These are phyloP conservation scores for Grosmannia serpens DNA, from an alignment of 2,329 filamentous ascomycete species.

Conservation along the genomic window DNA sequence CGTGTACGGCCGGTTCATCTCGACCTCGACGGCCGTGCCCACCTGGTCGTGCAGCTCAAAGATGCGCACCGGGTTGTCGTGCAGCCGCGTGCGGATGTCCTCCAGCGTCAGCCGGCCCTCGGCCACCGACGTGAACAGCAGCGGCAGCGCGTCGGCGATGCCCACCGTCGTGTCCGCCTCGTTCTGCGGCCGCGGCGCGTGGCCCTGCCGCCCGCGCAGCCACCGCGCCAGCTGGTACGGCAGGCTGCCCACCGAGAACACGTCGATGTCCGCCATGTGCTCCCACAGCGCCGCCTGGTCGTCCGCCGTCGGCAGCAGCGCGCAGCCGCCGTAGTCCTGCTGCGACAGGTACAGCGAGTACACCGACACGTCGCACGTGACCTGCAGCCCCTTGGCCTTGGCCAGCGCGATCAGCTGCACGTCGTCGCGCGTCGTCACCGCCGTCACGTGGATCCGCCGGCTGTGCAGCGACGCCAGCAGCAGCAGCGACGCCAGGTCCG, in stretches of 20 bases:
- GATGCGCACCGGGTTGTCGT: conserved; percentile 70
- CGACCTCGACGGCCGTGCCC: conserved; percentile 62
- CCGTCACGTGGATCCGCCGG: conserved; percentile 69
- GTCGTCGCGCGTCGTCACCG: conserved; percentile 70
- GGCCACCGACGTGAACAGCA: conserved; percentile 64
- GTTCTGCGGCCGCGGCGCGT: conserved; percentile 23
- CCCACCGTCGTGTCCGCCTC: conserved; percentile 44
- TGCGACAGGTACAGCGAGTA: conserved; percentile 67
- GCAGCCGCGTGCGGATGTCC: conserved; percentile 58
- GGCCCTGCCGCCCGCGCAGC: conserved; percentile 22
- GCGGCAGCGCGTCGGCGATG: conserved; percentile 61
- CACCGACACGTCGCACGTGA: conserved; percentile 74
- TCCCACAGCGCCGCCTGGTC: conserved; percentile 69
- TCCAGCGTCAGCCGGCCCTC: conserved; percentile 64
- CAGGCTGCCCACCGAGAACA: conserved; percentile 68
- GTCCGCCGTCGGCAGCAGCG: conserved; percentile 51
- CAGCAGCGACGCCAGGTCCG: conserved; percentile 69
- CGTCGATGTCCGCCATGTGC: conserved; percentile 59
- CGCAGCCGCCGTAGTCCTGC: conserved; percentile 56
- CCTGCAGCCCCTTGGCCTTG: conserved; percentile 71
- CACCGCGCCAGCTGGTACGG: conserved; percentile 62
- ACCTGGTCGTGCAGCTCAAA: conserved; percentile 73
- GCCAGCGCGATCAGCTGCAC: conserved; percentile 65
- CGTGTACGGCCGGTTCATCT: conserved; percentile 60
- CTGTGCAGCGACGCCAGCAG: conserved; percentile 67